These are phyloP conservation scores for Boletus pseudo-olivaceus DNA, from an alignment of 768 basidiomycete genomes.

Conservation along the genomic window DNA sequence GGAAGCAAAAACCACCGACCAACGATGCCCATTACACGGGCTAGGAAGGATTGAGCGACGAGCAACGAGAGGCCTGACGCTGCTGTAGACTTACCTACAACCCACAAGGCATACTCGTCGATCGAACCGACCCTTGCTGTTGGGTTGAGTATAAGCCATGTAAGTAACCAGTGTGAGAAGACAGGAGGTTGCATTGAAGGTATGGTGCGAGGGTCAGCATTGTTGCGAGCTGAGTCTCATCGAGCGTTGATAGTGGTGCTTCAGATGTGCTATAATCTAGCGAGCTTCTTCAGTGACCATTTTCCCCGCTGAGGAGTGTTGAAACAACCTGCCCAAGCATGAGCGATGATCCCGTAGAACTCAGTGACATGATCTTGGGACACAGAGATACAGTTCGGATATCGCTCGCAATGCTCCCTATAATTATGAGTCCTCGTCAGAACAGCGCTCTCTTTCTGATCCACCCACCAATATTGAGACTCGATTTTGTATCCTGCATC, in stretches of 20 bases:
- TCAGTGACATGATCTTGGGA: background rate
- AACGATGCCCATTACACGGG: background rate
- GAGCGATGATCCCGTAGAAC: background rate
- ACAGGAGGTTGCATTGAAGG: background rate
- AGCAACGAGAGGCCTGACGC: no score
- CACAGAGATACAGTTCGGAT: background rate
- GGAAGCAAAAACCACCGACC: background rate
- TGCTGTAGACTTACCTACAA: background rate
- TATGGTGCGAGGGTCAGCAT: background rate
- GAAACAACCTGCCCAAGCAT: background rate
- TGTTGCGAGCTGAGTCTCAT: background rate
- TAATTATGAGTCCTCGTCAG: background rate
- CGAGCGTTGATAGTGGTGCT: background rate
- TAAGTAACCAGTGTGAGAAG: no score
- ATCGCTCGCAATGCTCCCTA: background rate
- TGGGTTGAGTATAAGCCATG: background rate
- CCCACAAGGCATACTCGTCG: background rate
- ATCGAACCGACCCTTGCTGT: background rate
- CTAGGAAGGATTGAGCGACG: background rate
- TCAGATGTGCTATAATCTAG: background rate
- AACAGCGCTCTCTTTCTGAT: background rate
- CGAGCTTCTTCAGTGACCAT: background rate
- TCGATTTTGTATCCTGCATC: background rate
- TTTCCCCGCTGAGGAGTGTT: no score
- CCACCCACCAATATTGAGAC: background rate